Evolutionary conservation across 1,139 yeast genomes (phyloP).

Genomic region (Pichia sp.): DNA sequence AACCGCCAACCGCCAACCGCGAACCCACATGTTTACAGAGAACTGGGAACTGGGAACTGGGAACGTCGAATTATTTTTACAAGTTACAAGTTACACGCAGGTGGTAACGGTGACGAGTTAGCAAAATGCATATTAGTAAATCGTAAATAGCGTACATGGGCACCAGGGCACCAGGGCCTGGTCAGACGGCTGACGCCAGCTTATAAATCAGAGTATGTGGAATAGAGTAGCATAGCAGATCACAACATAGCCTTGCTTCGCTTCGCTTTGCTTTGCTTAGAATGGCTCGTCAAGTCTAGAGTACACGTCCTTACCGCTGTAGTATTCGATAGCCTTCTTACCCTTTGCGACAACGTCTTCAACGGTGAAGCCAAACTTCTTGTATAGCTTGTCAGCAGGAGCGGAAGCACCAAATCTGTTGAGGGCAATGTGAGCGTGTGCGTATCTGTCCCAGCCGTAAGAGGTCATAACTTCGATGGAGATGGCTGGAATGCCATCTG

Average conservation of each 20-base stretch:
- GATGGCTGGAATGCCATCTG: conserved; percentile 89
- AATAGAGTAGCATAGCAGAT: conserved; percentile 48
- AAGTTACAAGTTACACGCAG: too few species aligned
- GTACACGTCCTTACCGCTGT: conserved; percentile 63
- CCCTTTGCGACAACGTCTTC: conserved; percentile 92
- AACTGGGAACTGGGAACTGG: too few species aligned
- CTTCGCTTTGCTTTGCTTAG: too few species aligned
- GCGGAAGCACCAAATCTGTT: conserved; percentile 98
- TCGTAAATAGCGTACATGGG: too few species aligned
- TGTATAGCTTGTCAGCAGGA: conserved; percentile 77
- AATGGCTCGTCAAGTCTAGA: conserved; percentile 85
- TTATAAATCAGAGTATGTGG: conserved; percentile 79
- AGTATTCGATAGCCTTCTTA: conserved; percentile 69
- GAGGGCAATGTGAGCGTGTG: conserved; percentile 96
- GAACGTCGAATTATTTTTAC: too few species aligned
- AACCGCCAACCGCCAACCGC: too few species aligned
- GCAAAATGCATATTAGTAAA: too few species aligned
- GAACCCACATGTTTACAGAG: too few species aligned
- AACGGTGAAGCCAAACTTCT: conserved; percentile 83
- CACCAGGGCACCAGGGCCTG: conserved; percentile 99
- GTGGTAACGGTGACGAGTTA: too few species aligned
- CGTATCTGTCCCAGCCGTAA: conserved; percentile 89
- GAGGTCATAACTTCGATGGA: conserved; percentile 94
- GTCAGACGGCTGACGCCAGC: conserved; percentile 85
- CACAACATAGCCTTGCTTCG: too few species aligned